Conservation (phyloP, 176 grass and related monocot genomes). For the sorghum (Sorghum bicolor) region Sorghum_bicolor_NCBIv3 NC_012876.2:37730501-37731000, state of each 20-base stretch:
- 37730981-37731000: not conserved
- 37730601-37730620: conserved; percentile 77
- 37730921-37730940: not conserved
- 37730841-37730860: conserved; percentile 66
- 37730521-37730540: conserved; percentile 73
- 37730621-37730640: conserved; percentile 91
- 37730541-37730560: conserved; percentile 87
- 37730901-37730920: conserved; percentile 17
- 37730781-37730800: conserved; percentile 58
- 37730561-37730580: conserved; percentile 84
- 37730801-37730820: conserved; percentile 99
- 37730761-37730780: conserved; percentile 73
- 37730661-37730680: conserved; percentile 75
- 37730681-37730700: conserved; percentile 83
- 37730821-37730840: conserved; percentile 89
- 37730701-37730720: conserved; percentile 82
- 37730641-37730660: conserved; percentile 81
- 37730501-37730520: conserved; percentile 58
- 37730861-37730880: conserved; percentile 79
- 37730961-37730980: not conserved
- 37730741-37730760: conserved; percentile 92
- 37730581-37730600: conserved; percentile 86
- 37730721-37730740: conserved; percentile 75
- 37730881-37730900: conserved; percentile 47
- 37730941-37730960: not conserved